Conservation (phyloP, 495 filamentous ascomycete genomes). For the Penicillium nucicola region DNA sequence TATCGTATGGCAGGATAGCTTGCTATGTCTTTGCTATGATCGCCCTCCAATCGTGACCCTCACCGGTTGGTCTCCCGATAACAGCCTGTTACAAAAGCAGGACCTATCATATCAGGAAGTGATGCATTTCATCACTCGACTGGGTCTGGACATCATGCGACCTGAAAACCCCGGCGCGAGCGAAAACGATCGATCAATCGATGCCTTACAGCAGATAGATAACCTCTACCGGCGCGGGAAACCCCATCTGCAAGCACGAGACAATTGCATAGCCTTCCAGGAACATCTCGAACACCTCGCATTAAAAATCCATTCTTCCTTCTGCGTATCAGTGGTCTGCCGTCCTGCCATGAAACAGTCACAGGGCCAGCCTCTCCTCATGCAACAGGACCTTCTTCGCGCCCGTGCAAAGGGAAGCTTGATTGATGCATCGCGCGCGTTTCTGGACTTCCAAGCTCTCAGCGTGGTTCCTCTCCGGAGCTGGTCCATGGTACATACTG, state of each 20-base stretch:
- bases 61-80: constrained; percentile 19
- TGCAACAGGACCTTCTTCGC: constrained; percentile 16
- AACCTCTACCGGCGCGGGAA: constrained; percentile 15
- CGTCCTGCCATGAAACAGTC: constrained; percentile 33
- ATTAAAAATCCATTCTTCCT: constrained; percentile 32
- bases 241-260: constrained; percentile 18
- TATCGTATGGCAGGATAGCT: constrained; percentile 36
- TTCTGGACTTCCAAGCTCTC: constrained; percentile 33
- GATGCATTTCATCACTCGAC: constrained; percentile 30
- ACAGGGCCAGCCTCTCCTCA: neutral
- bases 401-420: constrained; percentile 26
- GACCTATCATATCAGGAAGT: constrained; percentile 26
- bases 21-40: constrained; percentile 35
- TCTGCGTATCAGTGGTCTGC: constrained; percentile 29
- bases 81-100: neutral
- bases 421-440: constrained; percentile 30
- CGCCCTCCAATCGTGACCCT: constrained; percentile 30
- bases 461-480: constrained; percentile 32
- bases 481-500: constrained; percentile 41
- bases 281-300: constrained; percentile 36
- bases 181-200: constrained; percentile 16
- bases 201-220: constrained; percentile 22
- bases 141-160: constrained; percentile 24
- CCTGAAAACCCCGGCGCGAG: constrained; percentile 1
- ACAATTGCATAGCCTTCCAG: constrained; percentile 28